Base-by-base conservation (phyloP, 139 green algal genomes). In the Coccomyxa sp. region DNA sequence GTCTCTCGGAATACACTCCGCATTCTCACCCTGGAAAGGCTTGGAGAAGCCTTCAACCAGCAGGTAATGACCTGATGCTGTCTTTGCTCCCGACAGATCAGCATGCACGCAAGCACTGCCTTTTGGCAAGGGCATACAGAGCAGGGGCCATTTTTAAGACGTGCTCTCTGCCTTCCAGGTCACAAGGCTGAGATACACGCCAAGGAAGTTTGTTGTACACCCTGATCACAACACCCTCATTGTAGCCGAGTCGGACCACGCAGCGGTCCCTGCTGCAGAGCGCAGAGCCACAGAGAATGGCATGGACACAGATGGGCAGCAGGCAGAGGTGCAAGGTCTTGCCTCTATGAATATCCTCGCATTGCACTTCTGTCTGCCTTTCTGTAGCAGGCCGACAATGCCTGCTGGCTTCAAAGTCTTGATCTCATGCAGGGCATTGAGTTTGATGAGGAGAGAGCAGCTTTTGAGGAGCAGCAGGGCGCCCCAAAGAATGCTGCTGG, bases 1-100 rank as follows among this genome's bases (percentile, higher is more conserved):
- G 93, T 99, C 37, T 85, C 91, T 22, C 90, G 91, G 80, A 79
- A 77, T 74, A 93, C 85, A 29, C 87, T 99, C 83, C 89, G 95
- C 69, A 95, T 99, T 37, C 79, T 99, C 70, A 87, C 89, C 8
- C 82, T 99, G 31, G 96, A 99, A 75, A 81, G 89, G 2, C 90
- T 99, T 54, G 96, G 95, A 2, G 95, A 98, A 70, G 84, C 88
- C 10, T 99, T 99, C 88, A 98, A 98, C 86, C 89, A 95, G 82
- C 79, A 83, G 79, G 34, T 6, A 29, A 34, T 18, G 50, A 7
- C 27, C 27, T 6, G 50, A 64, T 10, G 2, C 18, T 22, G 22
- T 64, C 5, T 27, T 64, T 64, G 50, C 50, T 64, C n/a, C n/a
- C n/a, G n/a, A n/a, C n/a, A n/a, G n/a, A n/a, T n/a, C n/a, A n/a